Evolutionary conservation across 2,329 filamentous ascomycete species (phyloP).

Genomic region (Bipolaris cookei): DNA sequence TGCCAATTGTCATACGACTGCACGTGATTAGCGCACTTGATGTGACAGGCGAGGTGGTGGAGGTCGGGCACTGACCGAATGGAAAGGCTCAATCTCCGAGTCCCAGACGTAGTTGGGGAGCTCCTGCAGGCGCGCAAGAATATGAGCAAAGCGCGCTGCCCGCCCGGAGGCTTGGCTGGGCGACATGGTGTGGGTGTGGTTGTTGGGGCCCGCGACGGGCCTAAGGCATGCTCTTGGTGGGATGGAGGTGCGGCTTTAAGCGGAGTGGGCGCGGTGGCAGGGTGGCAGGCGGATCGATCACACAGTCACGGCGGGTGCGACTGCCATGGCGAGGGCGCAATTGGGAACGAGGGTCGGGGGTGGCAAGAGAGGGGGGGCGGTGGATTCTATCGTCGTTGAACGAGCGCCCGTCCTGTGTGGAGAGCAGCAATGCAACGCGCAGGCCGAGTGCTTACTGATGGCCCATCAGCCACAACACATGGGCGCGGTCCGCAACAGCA

Average conservation of each 20-base stretch:
- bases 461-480: slow-evolving; percentile 16
- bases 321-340: slow-evolving; percentile 9
- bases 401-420: not conserved
- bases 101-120: slow-evolving; percentile 51
- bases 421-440: slow-evolving; percentile 1
- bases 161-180: slow-evolving; percentile 17
- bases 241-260: not conserved
- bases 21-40: slow-evolving; percentile 23
- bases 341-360: not conserved
- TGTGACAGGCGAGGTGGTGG: not conserved
- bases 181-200: slow-evolving; percentile 27
- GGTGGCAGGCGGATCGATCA: not conserved
- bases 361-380: slow-evolving; percentile 6
- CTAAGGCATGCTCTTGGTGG: slow-evolving; percentile 17
- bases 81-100: slow-evolving; percentile 54
- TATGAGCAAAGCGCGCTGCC: slow-evolving; percentile 39
- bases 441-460: slow-evolving; percentile 23
- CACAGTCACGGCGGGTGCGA: slow-evolving; percentile 4
- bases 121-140: slow-evolving; percentile 47
- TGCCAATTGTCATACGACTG: slow-evolving; percentile 88
- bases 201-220: not conserved
- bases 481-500: slow-evolving; percentile 7
- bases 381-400: slow-evolving; percentile 3
- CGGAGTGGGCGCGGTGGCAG: not conserved
- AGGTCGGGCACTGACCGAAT: slow-evolving; percentile 47